Evolutionary conservation across 2,329 filamentous ascomycete species (phyloP).

Genomic region (Chlorencoelia australis): DNA sequence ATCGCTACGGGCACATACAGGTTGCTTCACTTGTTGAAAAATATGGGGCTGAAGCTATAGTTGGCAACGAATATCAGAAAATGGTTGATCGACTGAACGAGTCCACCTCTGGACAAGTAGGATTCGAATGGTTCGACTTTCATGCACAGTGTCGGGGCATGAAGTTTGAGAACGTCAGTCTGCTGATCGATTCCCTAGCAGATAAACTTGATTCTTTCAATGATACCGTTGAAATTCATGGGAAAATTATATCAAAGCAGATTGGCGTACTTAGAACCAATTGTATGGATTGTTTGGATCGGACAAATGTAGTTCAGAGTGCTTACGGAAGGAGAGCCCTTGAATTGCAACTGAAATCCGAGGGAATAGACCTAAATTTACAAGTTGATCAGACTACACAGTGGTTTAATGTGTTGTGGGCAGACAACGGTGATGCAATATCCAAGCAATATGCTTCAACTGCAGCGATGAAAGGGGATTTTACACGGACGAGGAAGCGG

Average conservation of each 20-base stretch:
- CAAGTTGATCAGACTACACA: conserved; percentile 69
- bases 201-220: conserved; percentile 59
- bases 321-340: conserved; percentile 78
- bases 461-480: conserved; percentile 92
- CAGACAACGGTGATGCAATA: conserved; percentile 93
- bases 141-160: conserved; percentile 87
- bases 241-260: conserved; percentile 42
- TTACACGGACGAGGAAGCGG: conserved; percentile 80
- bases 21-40: conserved; percentile 83
- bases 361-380: conserved; percentile 66
- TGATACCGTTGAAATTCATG: conserved; percentile 52
- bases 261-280: conserved; percentile 81
- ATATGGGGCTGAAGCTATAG: conserved; percentile 67
- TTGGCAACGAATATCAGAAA: conserved; percentile 69
- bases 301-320: conserved; percentile 92
- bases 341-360: conserved; percentile 64
- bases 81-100: conserved; percentile 59
- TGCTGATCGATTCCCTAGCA: conserved; percentile 62
- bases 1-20: conserved; percentile 67
- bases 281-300: conserved; percentile 96
- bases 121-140: conserved; percentile 97
- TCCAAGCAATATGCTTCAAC: conserved; percentile 95
- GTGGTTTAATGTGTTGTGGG: conserved; percentile 97
- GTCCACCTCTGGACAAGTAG: conserved; percentile 41
- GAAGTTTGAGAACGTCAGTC: conserved; percentile 91